phyloP scores from a whole-genome alignment of 495 filamentous ascomycete genomes.

The Lophium mytilinum region DNA sequence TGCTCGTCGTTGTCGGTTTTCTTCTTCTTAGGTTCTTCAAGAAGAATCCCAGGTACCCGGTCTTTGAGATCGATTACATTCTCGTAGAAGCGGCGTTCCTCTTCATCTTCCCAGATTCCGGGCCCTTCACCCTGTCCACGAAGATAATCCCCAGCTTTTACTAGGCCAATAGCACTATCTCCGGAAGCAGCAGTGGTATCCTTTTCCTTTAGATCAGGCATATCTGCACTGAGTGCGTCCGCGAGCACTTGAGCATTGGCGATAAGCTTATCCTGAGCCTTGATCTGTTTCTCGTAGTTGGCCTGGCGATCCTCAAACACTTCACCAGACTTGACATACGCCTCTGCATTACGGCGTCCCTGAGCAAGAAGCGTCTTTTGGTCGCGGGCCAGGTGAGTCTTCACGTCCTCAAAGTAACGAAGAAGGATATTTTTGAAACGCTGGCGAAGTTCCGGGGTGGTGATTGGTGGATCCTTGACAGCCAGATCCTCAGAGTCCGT shows the following conservation, averaged over 20 bases:
- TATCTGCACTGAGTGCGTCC: slow-evolving; percentile 81
- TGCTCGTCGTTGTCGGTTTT: slow-evolving; percentile 53
- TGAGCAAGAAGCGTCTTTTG: slow-evolving; percentile 78
- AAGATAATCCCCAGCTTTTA: slow-evolving; percentile 89
- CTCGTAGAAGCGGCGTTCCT: slow-evolving; percentile 96
- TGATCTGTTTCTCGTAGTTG: slow-evolving; percentile 87
- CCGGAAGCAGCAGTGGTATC: slow-evolving; percentile 55
- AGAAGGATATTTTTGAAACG: slow-evolving; percentile 82
- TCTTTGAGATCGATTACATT: slow-evolving; percentile 92
- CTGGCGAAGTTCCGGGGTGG: slow-evolving; percentile 65
- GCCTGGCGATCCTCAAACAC: slow-evolving; percentile 97
- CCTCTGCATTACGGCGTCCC: slow-evolving; percentile 89
- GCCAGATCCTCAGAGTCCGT: slow-evolving; percentile 36
- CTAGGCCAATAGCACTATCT: slow-evolving; percentile 78
- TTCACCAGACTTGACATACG: slow-evolving; percentile 96
- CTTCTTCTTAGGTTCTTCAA: slow-evolving; percentile 95
- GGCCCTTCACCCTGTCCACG: slow-evolving; percentile 82
- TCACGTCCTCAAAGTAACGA: slow-evolving; percentile 90
- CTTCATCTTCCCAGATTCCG: slow-evolving; percentile 99
- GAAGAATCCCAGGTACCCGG: slow-evolving; percentile 83
- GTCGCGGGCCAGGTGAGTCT: slow-evolving; percentile 76
- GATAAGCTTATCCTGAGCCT: slow-evolving; percentile 83
- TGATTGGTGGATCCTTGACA: slow-evolving; percentile 62
- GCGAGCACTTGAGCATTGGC: slow-evolving; percentile 86
- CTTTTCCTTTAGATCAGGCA: slow-evolving; percentile 85